Base-by-base conservation (phyloP, 1,139 yeast species). In the Saccharomyces hybrid region DNA sequence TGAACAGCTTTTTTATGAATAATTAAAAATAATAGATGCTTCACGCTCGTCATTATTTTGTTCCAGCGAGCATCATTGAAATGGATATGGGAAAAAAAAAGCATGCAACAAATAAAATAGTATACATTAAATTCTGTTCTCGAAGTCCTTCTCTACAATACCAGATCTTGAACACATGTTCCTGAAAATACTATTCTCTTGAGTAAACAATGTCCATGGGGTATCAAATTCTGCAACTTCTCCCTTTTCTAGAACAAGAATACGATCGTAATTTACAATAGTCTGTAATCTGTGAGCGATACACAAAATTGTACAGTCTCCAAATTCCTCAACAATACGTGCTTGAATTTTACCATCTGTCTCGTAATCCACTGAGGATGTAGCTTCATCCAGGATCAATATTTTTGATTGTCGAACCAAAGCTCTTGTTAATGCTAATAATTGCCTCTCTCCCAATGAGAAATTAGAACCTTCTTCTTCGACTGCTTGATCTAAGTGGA, bases 251-350 rank as follows among this genome's bases (percentile, higher is more conserved):
- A 86, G 69, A 9, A 86, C 90, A 60, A 86, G 65, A 50, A 86
- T 80, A 54, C 79, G 73, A 68, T 86, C 90, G 66, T 85, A 86
- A 57, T 77, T 74, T 59, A 84, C 65, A 61, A 86, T 84, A 0
- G 91, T 84, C 63, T 81, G 81, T 68, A 86, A 72, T 64, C 93
- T 79, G 66, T 87, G 95, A 3, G 95, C 95, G 71, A 87, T 85
- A 65, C 91, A 85, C 62, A 87, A 72, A 53, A 86, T 82, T 0
- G 95, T 86, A 68, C 91, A 83, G 50, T 80, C 70, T 7, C 73
- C 65, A 65, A 87, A 86, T 66, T 85, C 89, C 13, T 71, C 72
- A 8, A 76, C 74, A 58, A 86, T 84, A 28, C 88, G 83, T 5
- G 72, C 63, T 70, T 87, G 95, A 61, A 88, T 84, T 66, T 79